Evolutionary conservation across 257 asterid genomes (phyloP).

Genomic region (Capsicum chinense): DNA sequence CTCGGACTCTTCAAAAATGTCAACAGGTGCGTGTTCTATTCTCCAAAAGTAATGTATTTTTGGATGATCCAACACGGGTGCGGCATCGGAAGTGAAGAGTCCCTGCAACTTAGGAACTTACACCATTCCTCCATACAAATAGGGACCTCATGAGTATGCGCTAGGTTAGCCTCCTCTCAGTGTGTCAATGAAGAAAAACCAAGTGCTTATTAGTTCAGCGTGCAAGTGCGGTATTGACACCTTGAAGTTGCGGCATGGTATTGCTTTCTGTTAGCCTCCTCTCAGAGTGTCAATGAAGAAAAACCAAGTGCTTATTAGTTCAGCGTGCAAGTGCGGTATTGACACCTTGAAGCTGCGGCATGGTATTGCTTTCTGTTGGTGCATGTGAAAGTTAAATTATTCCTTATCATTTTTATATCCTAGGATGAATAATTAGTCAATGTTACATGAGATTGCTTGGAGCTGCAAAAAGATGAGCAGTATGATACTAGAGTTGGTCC

Average conservation of each 20-base stretch:
- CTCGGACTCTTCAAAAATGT: no score
- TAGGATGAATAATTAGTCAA: slow-evolving; percentile 19
- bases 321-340: neutral
- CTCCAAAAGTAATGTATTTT: no score
- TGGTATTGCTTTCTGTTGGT: neutral
- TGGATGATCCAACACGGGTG: no score
- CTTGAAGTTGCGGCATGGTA: neutral
- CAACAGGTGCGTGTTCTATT: no score
- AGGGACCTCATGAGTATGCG: neutral
- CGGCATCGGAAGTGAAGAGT: no score
- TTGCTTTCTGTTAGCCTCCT: neutral
- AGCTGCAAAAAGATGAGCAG: slow-evolving; percentile 22
- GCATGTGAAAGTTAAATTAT: slow-evolving; percentile 14
- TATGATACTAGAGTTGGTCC: slow-evolving; percentile 4
- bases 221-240: neutral
- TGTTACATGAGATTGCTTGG: neutral
- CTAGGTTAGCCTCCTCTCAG: slow-evolving; percentile 6
- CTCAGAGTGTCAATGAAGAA: slow-evolving; percentile 9
- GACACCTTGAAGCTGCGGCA: neutral
- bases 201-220: neutral
- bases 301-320: neutral
- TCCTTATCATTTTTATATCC: neutral
- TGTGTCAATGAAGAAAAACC: neutral
- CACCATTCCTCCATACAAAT: neutral
- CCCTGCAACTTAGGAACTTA: neutral